Conservation (phyloP, 805 yeast genomes). For the Wickerhamiella lipophila region DNA sequence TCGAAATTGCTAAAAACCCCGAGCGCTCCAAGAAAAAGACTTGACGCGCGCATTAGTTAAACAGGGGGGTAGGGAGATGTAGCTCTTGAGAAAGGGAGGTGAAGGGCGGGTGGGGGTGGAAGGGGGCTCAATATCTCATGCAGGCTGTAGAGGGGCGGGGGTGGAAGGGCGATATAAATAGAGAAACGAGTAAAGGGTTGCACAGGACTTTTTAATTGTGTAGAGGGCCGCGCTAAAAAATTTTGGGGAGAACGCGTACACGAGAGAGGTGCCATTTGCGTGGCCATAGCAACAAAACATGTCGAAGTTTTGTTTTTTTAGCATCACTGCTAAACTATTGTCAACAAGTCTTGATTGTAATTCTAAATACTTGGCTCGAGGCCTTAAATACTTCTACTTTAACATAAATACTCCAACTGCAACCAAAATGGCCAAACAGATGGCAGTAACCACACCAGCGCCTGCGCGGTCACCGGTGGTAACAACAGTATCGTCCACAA, state of each 20-base stretch:
- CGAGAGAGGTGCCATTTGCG: background rate
- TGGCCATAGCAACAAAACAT: background rate
- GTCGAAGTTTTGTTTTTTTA: too few species aligned
- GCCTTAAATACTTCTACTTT: conserved; percentile 1
- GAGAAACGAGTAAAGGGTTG: too few species aligned
- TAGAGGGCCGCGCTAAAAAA: too few species aligned
- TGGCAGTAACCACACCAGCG: conserved; percentile 76
- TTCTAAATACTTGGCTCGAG: background rate
- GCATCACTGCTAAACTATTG: too few species aligned
- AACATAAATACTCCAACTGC: conserved; percentile 73
- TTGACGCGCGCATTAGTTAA: conserved; percentile 2
- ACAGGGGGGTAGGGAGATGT: background rate
- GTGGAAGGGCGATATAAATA: background rate
- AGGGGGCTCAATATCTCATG: background rate
- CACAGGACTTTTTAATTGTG: too few species aligned
- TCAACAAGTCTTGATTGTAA: too few species aligned
- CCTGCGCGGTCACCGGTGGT: conserved; percentile 66
- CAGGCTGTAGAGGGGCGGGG: background rate
- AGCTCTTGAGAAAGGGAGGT: background rate
- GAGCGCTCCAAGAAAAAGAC: background rate
- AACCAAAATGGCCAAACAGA: conserved; percentile 46
- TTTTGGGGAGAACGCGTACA: background rate
- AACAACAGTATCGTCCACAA: conserved; percentile 30
- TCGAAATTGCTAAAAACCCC: background rate
- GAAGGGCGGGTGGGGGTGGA: too few species aligned